These are phyloP conservation scores for Polychytrium aggregatum DNA, from an alignment of 192 early-diverging fungal species.

Conservation along the genomic window DNA sequence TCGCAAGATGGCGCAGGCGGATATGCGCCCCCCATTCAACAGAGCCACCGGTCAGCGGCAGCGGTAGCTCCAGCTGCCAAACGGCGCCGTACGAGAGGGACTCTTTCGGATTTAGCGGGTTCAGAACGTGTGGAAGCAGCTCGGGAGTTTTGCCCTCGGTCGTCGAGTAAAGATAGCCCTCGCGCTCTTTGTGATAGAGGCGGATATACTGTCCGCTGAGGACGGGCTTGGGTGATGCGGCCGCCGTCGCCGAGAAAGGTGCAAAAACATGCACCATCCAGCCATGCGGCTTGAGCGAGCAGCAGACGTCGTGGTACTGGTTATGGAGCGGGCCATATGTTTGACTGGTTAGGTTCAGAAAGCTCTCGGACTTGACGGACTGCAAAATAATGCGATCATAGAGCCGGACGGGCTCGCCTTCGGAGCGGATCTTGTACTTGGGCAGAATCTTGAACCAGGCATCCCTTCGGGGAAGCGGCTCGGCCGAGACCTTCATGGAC, in stretches of 20 bases:
- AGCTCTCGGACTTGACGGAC: conserved; percentile 18
- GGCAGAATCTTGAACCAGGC: conserved; percentile 19
- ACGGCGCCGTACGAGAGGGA: conserved; percentile 10
- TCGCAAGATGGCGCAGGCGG: conserved; percentile 9
- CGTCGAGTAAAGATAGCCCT: conserved; percentile 8
- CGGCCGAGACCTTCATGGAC: conserved; percentile 11
- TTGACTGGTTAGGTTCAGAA: conserved; percentile 8
- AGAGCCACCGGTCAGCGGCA: conserved; percentile 7
- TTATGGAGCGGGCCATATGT: no score
- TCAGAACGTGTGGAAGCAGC: conserved; percentile 11
- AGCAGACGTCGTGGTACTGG: no score
- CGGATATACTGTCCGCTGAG: conserved; percentile 13
- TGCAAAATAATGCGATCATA: conserved; percentile 18
- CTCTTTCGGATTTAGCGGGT: conserved; percentile 22
- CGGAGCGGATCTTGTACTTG: conserved; percentile 18
- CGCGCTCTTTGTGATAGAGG: conserved; percentile 20
- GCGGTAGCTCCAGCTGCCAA: conserved; percentile 18
- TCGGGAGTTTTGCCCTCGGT: conserved; percentile 9
- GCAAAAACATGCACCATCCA: no score
- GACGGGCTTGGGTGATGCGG: no score
- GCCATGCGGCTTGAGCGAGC: no score
- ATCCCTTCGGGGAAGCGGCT: conserved; percentile 5
- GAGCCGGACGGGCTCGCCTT: conserved; percentile 21
- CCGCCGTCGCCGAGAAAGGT: no score
- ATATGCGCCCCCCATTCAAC: conserved; percentile 12